These are phyloP conservation scores for Botryotinia narcissicola DNA, from an alignment of 2,329 filamentous ascomycete species.

Conservation along the genomic window DNA sequence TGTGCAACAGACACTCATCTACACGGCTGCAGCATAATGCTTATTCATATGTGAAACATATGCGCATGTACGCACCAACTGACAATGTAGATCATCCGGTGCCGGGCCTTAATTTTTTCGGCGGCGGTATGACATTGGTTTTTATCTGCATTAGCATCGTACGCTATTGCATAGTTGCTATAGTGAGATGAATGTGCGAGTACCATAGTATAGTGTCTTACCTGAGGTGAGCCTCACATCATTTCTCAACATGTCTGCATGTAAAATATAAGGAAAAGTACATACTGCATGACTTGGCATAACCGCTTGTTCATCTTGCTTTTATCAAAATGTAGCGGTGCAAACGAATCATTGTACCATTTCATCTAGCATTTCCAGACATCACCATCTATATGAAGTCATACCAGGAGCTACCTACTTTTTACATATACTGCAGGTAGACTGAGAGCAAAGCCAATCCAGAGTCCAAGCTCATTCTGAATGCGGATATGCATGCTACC, in stretches of 20 bases:
- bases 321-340: neutral
- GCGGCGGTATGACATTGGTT: neutral
- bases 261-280: neutral
- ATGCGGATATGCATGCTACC: neutral
- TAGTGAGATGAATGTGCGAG: neutral
- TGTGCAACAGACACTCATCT: neutral
- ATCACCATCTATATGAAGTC: neutral
- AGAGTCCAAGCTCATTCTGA: neutral
- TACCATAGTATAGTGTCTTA: neutral
- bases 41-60: neutral
- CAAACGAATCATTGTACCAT: neutral
- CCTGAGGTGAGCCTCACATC: neutral
- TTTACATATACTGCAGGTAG: neutral
- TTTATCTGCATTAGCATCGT: neutral
- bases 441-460: neutral
- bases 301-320: neutral
- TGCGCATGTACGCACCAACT: neutral
- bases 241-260: neutral
- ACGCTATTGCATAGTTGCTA: neutral
- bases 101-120: neutral
- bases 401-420: neutral
- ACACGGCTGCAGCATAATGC: neutral
- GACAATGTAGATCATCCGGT: constrained; percentile 4
- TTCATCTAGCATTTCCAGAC: neutral
- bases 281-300: neutral